Percentiles rank a stretch among this genome's conserved stretches.
These are phyloP conservation scores for Aspergillus sparsus DNA, from an alignment of 495 filamentous ascomycete species.

Conservation along the genomic window DNA sequence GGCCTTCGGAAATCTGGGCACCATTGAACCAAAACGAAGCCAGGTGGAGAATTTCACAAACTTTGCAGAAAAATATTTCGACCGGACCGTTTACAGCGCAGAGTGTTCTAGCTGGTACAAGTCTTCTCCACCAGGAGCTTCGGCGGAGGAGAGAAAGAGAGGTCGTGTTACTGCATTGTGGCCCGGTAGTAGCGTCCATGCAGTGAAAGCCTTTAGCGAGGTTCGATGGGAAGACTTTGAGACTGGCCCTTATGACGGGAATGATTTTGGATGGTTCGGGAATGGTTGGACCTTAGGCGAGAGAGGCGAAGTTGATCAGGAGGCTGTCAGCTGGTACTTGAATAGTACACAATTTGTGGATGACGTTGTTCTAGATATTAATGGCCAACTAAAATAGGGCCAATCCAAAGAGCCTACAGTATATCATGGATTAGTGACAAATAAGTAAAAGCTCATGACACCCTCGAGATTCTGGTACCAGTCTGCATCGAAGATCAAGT, in stretches of 20 bases:
- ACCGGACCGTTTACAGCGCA: conserved; percentile 2
- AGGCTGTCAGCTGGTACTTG: background rate
- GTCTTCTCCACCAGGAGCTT: conserved; percentile 5
- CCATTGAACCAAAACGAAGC: background rate
- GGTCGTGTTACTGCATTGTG: background rate
- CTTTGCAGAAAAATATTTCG: background rate
- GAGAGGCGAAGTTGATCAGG: background rate
- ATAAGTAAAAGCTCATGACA: background rate
- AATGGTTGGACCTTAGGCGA: conserved; percentile 6
- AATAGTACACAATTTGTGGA: background rate
- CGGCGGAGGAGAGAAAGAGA: background rate
- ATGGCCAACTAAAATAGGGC: background rate
- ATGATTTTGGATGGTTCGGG: conserved; percentile 4
- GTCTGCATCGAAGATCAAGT: background rate
- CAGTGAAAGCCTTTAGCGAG: background rate
- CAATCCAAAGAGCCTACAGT: background rate
- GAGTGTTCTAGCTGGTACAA: conserved; percentile 7
- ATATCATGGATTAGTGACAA: background rate
- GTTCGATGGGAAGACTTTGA: conserved; percentile 3
- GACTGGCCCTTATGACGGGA: conserved; percentile 1
- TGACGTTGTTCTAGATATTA: background rate
- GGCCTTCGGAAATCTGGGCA: background rate
- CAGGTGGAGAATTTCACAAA: background rate
- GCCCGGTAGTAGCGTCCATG: conserved; percentile 5
- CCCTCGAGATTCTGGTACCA: background rate